These are phyloP conservation scores for Calocybe gangraenosa DNA, from an alignment of 768 basidiomycete species.

Conservation along the genomic window DNA sequence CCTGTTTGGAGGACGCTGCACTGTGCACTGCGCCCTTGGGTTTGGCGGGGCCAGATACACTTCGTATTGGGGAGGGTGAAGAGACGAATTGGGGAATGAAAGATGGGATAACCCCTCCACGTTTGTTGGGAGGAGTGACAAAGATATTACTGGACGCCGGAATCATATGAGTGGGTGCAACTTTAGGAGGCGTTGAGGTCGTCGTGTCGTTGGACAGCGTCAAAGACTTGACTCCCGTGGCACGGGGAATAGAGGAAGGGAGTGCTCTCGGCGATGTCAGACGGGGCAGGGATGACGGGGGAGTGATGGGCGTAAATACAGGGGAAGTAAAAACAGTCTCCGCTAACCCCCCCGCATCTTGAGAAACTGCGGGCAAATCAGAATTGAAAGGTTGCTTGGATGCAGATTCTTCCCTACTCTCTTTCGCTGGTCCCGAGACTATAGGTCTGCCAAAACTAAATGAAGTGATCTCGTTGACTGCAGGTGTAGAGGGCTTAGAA, in stretches of 20 bases:
- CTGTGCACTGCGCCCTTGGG: slow-evolving; percentile 26
- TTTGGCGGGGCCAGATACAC: slow-evolving; percentile 21
- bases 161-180: slow-evolving; percentile 11
- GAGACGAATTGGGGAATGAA: slow-evolving; percentile 60
- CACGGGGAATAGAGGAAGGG: slow-evolving; percentile 51
- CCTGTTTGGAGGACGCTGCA: slow-evolving; percentile 43
- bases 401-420: slow-evolving; percentile 2
- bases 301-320: slow-evolving; percentile 18
- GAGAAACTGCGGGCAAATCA: slow-evolving; percentile 1
- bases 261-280: slow-evolving; percentile 18
- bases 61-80: slow-evolving; percentile 39
- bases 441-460: slow-evolving; percentile 17
- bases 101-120: slow-evolving; percentile 41
- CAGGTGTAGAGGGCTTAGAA: slow-evolving; percentile 25
- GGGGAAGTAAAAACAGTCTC: slow-evolving; percentile 6
- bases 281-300: slow-evolving; percentile 30
- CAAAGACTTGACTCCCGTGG: slow-evolving; percentile 26
- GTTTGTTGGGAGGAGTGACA: slow-evolving; percentile 52
- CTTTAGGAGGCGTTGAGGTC: slow-evolving; percentile 31
- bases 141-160: slow-evolving; percentile 28
- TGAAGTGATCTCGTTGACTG: slow-evolving; percentile 17
- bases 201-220: slow-evolving; percentile 24
- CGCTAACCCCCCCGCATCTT: neutral
- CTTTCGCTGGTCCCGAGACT: neutral
- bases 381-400: slow-evolving; percentile 5